Conservation (phyloP, 2,329 filamentous ascomycete species). For the Colletotrichum siamense region DNA sequence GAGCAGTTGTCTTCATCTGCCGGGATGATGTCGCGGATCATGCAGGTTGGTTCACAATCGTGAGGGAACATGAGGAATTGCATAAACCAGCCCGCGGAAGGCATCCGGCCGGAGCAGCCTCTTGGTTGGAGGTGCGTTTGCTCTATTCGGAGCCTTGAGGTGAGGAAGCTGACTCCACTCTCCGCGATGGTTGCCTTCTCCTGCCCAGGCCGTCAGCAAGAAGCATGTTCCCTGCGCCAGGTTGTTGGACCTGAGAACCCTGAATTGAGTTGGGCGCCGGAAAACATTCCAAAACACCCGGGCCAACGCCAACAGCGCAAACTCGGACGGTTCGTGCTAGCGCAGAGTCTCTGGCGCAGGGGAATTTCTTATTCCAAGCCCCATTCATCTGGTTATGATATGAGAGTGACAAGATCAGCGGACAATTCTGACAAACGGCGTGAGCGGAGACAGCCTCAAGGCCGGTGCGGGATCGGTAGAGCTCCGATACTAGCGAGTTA, state of each 20-base stretch:
- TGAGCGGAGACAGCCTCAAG: neutral
- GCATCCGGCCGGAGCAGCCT: neutral
- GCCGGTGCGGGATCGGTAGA: neutral
- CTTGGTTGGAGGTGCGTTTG: neutral
- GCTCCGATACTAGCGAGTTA: neutral
- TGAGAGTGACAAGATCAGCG: neutral
- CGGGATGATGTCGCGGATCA: neutral
- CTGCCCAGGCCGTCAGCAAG: neutral
- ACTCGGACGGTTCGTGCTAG: neutral
- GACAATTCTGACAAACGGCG: neutral
- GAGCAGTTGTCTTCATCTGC: neutral
- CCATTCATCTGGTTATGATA: neutral
- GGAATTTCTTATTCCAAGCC: neutral
- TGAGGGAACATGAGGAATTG: neutral
- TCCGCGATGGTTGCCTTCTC: conserved; percentile 4
- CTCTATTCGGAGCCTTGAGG: neutral
- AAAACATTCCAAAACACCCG: conserved; percentile 1
- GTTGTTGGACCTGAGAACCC: conserved; percentile 3
- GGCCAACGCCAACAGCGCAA: neutral
- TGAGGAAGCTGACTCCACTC: conserved; percentile 1
- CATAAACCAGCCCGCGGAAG: neutral
- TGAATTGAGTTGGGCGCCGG: neutral
- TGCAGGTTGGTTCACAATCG: neutral
- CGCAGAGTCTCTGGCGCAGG: neutral
- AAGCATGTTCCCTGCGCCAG: conserved; percentile 16